Conservation (phyloP, 345 rosid species). For the Populus davidiana region DNA sequence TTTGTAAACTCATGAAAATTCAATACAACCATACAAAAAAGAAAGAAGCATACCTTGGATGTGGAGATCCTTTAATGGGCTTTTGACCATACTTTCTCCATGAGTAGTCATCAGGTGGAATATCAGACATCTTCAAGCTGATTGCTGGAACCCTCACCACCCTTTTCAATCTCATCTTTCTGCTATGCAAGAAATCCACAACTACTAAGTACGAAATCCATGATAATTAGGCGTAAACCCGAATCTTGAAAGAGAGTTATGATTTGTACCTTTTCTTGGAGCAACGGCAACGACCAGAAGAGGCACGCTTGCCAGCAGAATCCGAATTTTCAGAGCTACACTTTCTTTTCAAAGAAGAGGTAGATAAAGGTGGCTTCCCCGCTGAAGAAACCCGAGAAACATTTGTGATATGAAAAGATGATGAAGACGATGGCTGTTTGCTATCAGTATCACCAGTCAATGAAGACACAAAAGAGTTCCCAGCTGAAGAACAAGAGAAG, state of each 20-base stretch:
- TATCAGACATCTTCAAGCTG: slow-evolving; percentile 33
- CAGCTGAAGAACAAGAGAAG: slow-evolving; percentile 57
- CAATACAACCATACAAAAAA: not conserved
- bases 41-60: slow-evolving; percentile 16
- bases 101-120: slow-evolving; percentile 32
- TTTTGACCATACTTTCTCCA: slow-evolving; percentile 36
- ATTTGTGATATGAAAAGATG: slow-evolving; percentile 60
- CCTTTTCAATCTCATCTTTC: slow-evolving; percentile 24
- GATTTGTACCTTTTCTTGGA: slow-evolving; percentile 62
- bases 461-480: slow-evolving; percentile 50
- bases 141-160: slow-evolving; percentile 30
- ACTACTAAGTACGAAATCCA: not conserved
- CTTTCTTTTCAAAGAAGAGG: slow-evolving; percentile 64
- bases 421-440: slow-evolving; percentile 43
- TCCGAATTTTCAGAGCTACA: slow-evolving; percentile 66
- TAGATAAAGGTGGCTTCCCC: slow-evolving; percentile 71
- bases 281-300: slow-evolving; percentile 84
- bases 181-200: not conserved
- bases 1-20: not conserved
- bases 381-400: slow-evolving; percentile 49
- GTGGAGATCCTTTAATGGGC: slow-evolving; percentile 33
- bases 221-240: not conserved
- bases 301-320: slow-evolving; percentile 53
- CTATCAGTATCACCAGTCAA: slow-evolving; percentile 45
- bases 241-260: not conserved